These are phyloP conservation scores for Cladosporium austrohemisphaericum DNA, from an alignment of 2,329 filamentous ascomycete genomes.

Conservation along the genomic window DNA sequence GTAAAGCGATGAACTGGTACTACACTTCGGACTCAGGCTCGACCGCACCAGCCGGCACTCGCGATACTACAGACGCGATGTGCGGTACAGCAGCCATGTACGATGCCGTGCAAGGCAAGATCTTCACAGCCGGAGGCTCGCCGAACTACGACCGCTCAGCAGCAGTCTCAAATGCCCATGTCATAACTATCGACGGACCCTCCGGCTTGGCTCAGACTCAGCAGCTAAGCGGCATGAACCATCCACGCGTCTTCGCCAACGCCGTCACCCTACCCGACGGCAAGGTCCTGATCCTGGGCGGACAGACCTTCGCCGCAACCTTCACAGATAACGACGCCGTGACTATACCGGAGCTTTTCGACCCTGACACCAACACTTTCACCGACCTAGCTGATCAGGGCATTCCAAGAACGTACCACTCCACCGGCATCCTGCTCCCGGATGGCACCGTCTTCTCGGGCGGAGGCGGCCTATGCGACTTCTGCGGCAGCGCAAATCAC, in stretches of 20 bases:
- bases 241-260: conserved; percentile 27
- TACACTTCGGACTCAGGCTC: conserved; percentile 43
- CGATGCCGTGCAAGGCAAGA: conserved; percentile 52
- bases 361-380: background rate
- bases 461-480: conserved; percentile 53
- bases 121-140: conserved; percentile 51
- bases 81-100: too few relatives aligned
- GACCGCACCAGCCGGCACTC: conserved; percentile 40
- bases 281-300: conserved; percentile 34
- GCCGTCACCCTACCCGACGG: conserved; percentile 31
- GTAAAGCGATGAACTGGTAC: conserved; percentile 50
- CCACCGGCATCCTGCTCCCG: conserved; percentile 46
- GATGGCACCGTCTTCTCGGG: conserved; percentile 51
- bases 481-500: conserved; percentile 45
- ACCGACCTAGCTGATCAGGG: background rate
- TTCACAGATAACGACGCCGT: background rate
- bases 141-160: conserved; percentile 44
- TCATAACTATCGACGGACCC: conserved; percentile 45
- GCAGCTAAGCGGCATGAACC: conserved; percentile 22
- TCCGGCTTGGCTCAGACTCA: background rate
- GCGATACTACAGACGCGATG: too few relatives aligned
- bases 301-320: conserved; percentile 1
- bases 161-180: conserved; percentile 45
- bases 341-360: background rate
- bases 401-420: conserved; percentile 47